Base-by-base conservation (phyloP, 441 rosid genomes). In the Arabidopsis lyrata region DNA sequence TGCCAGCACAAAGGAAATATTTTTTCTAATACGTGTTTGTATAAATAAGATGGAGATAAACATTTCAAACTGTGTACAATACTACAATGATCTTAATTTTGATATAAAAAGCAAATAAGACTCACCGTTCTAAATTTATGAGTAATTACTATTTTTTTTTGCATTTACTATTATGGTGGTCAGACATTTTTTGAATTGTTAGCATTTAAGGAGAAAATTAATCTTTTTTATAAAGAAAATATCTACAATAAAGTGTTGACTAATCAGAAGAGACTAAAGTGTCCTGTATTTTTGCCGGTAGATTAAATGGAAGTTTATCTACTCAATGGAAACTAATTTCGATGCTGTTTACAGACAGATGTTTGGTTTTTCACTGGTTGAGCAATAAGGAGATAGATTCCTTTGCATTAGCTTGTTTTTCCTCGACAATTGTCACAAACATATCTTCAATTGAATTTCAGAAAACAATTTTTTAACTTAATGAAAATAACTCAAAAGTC, bases 111-210 rank as follows among this genome's bases (percentile, higher is more conserved):
- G 15, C 12, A 67, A 54, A 39, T 66, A 39, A 8, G 16, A 39
- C 14, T 42, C 6, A 3, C 42, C 3, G 12, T 65, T 34, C 42
- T 16, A 47, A 4, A 65, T 49, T 49, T 65, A 65, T 7, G 16
- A 54, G 29, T 66, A 38, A n/a, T 36, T 41, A 41, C 32, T 31
- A 18, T 7, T 22, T 16, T 68, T 22, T 31, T 68, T 55, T 49
- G 39, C 60, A 59, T 35, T 35, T 27, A 49, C 5, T 12, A n/a
- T 39, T 27, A 16, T 60, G 15, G 52, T 61, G 61, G 62, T 71
- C 68, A 71, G n/a, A 62, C n/a, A n/a, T 2, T 41, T 52, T 50
- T 38, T 53, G 24, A 61, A 50, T 38, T 71, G 44, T 50, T 60
- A 50, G 34, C 52, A 49, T 49, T 59, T 48, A 70, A 9, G 32